Conservation (phyloP, 2,329 filamentous ascomycete genomes). For the Paecilomyces dactylethromorphus region DNA sequence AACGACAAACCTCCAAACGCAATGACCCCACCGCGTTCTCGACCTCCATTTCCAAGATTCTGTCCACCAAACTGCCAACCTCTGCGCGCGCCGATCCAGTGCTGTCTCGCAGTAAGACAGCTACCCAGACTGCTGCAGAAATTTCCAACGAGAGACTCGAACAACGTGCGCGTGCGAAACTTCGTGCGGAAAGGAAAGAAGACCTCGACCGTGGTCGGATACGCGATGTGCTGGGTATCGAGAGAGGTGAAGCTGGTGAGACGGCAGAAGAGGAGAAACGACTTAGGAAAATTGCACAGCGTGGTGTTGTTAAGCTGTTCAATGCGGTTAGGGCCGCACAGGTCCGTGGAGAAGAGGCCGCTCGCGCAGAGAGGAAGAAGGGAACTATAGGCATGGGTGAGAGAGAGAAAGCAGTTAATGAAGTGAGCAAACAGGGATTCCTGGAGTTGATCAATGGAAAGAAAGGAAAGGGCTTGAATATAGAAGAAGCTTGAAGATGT, state of each 20-base stretch:
- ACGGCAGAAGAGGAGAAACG: slow-evolving; percentile 67
- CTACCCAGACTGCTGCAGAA: slow-evolving; percentile 64
- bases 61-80: slow-evolving; percentile 78
- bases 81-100: slow-evolving; percentile 82
- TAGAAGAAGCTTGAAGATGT: slow-evolving; percentile 34
- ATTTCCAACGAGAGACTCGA: slow-evolving; percentile 73
- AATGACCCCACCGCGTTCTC: slow-evolving; percentile 90
- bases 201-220: slow-evolving; percentile 82
- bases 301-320: slow-evolving; percentile 92
- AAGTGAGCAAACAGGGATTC: slow-evolving; percentile 97
- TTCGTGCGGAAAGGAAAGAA: slow-evolving; percentile 72
- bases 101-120: slow-evolving; percentile 73
- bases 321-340: slow-evolving; percentile 92
- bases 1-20: slow-evolving; percentile 54
- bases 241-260: slow-evolving; percentile 45
- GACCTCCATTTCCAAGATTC: slow-evolving; percentile 86
- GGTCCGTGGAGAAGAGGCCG: slow-evolving; percentile 75
- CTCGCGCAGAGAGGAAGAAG: slow-evolving; percentile 57
- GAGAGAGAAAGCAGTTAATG: slow-evolving; percentile 80
- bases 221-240: slow-evolving; percentile 70
- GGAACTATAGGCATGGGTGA: slow-evolving; percentile 72
- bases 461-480: slow-evolving; percentile 44
- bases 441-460: slow-evolving; percentile 68
- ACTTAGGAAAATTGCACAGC: slow-evolving; percentile 79
- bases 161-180: slow-evolving; percentile 67